Evolutionary conservation across 257 asterid species (phyloP).

Genomic region (Fraxinus quadrangulata): DNA sequence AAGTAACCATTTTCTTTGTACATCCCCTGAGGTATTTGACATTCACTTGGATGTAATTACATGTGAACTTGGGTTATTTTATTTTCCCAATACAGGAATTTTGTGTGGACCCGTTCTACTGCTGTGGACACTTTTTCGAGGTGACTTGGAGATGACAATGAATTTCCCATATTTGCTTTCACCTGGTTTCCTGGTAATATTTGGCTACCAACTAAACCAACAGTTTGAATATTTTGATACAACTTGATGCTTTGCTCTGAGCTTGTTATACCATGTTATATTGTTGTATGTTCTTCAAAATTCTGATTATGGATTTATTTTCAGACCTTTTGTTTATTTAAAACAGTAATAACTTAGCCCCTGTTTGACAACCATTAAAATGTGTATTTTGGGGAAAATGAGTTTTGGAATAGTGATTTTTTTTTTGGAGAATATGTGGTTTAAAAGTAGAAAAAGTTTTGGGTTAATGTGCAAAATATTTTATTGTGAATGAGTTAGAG

Average conservation of each 20-base stretch:
- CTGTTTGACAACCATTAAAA: too few species aligned
- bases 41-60: slow-evolving; percentile 3
- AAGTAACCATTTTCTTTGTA: slow-evolving; percentile 25
- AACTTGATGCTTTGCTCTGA: not conserved
- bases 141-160: slow-evolving; percentile 77
- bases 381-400: too few species aligned
- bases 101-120: slow-evolving; percentile 64
- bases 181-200: slow-evolving; percentile 85
- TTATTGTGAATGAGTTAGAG: too few species aligned
- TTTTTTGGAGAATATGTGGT: too few species aligned
- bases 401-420: too few species aligned
- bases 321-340: not conserved
- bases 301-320: not conserved
- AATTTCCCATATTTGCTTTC: slow-evolving; percentile 67
- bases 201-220: not conserved
- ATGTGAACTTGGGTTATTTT: slow-evolving; percentile 1
- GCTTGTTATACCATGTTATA: not conserved
- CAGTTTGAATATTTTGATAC: not conserved
- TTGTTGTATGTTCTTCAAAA: not conserved
- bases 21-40: not conserved
- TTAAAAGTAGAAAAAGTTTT: too few species aligned
- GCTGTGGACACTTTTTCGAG: slow-evolving; percentile 76
- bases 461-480: too few species aligned
- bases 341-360: too few species aligned
- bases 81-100: slow-evolving; percentile 47